Evolutionary conservation across 2,329 filamentous ascomycete species (phyloP).

Genomic region (Eutypa lata): DNA sequence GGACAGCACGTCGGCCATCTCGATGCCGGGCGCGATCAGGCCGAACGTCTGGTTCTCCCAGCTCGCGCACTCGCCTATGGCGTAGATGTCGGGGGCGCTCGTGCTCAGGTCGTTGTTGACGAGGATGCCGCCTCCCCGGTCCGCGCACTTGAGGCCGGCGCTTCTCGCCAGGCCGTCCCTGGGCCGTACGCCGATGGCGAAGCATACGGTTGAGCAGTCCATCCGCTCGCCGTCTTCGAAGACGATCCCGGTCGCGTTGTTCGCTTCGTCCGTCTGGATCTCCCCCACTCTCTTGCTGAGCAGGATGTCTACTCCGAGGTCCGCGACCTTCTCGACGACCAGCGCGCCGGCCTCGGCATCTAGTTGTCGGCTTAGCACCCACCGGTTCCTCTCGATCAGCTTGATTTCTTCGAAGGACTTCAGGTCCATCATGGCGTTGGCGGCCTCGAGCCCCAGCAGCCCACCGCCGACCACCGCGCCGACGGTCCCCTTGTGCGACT

Average conservation of each 20-base stretch:
- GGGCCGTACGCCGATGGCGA: constrained; percentile 82
- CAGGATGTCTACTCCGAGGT: constrained; percentile 77
- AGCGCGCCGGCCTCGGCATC: constrained; percentile 77
- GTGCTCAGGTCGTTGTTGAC: constrained; percentile 67
- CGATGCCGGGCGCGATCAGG: constrained; percentile 83
- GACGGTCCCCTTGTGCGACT: constrained; percentile 61
- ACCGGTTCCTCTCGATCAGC: constrained; percentile 77
- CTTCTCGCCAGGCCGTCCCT: constrained; percentile 71
- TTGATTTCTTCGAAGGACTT: constrained; percentile 71
- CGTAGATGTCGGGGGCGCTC: constrained; percentile 71
- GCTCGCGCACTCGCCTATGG: constrained; percentile 86
- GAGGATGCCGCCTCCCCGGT: constrained; percentile 73
- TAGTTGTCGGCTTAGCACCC: constrained; percentile 79
- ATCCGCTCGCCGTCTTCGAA: constrained; percentile 81
- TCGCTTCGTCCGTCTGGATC: constrained; percentile 65
- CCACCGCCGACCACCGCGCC: constrained; percentile 83
- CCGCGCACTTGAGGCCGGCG: constrained; percentile 69
- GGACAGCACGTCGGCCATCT: constrained; percentile 88
- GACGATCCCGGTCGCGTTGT: constrained; percentile 67
- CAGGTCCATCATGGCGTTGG: constrained; percentile 88
- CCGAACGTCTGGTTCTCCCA: constrained; percentile 87
- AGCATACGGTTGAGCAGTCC: constrained; percentile 78
- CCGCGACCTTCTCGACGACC: constrained; percentile 76
- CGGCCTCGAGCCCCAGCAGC: constrained; percentile 80
- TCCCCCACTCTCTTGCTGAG: constrained; percentile 71